Evolutionary conservation across 495 filamentous ascomycete species (phyloP).

Genomic region (Podospora tetraspora): DNA sequence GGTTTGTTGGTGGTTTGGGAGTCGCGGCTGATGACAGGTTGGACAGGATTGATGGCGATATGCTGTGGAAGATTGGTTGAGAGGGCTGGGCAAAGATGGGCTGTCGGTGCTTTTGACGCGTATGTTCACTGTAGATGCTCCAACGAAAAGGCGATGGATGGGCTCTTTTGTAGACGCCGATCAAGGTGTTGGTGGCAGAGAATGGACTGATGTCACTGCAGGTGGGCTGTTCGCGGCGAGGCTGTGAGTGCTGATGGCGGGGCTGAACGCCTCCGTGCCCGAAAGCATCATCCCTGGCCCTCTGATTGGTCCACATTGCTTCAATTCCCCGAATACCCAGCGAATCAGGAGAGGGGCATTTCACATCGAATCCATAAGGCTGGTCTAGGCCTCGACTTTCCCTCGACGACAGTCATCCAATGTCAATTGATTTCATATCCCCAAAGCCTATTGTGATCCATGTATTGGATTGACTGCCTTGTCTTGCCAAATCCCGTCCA

Average conservation of each 20-base stretch:
- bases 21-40: conserved; percentile 1
- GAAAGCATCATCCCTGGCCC: conserved; percentile 8
- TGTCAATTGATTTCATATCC: neutral
- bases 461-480: neutral
- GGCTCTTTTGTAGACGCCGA: conserved; percentile 17
- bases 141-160: neutral
- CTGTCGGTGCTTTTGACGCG: neutral
- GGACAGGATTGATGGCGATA: neutral
- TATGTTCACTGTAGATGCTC: neutral
- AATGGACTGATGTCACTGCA: conserved; percentile 15
- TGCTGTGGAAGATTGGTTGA: neutral
- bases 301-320: conserved; percentile 17
- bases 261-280: conserved; percentile 6
- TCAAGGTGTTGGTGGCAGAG: neutral
- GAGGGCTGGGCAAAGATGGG: neutral
- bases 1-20: conserved; percentile 3
- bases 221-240: conserved; percentile 18
- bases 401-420: neutral
- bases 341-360: conserved; percentile 26
- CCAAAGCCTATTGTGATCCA: neutral
- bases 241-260: conserved; percentile 17
- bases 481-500: neutral
- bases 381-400: neutral
- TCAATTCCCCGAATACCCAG: neutral
- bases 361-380: conserved; percentile 21